A percentile compares a stretch with the other conserved stretches of the same genome.
Conservation (phyloP, 306 rosid species). For the Hippophae rhamnoides region DNA sequence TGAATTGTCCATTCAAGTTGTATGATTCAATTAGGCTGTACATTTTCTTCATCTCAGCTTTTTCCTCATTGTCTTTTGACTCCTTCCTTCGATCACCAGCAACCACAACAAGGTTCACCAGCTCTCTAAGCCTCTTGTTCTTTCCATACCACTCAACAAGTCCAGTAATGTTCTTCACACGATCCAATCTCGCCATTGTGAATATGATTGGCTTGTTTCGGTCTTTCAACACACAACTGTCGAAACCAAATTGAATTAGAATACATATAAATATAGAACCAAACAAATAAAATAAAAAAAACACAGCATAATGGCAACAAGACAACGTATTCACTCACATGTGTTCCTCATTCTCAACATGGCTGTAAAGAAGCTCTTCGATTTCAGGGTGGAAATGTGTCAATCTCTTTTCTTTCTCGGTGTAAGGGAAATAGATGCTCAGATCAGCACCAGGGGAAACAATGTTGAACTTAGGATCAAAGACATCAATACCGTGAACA, state of each 20-base stretch:
- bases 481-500: conserved; percentile 89
- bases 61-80: conserved; percentile 88
- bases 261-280: neutral
- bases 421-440: conserved; percentile 74
- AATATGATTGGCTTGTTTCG: conserved; percentile 85
- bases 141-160: conserved; percentile 97
- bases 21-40: conserved; percentile 63
- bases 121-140: conserved; percentile 65
- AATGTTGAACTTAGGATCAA: conserved; percentile 97
- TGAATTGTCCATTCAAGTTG: conserved; percentile 85
- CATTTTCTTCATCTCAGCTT: conserved; percentile 91
- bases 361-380: conserved; percentile 85
- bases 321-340: conserved; percentile 38
- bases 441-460: conserved; percentile 97
- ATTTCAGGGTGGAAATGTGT: conserved; percentile 78
- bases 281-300: neutral
- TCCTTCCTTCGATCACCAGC: conserved; percentile 98
- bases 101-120: conserved; percentile 89
- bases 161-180: conserved; percentile 96
- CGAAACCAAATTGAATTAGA: neutral
- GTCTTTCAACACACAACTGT: conserved; percentile 86
- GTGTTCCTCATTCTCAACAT: conserved; percentile 82
- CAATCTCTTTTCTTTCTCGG: conserved; percentile 54
- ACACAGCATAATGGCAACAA: neutral
- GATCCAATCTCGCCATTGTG: conserved; percentile 98